Base-by-base conservation (phyloP, 495 filamentous ascomycete genomes). In the Penicillium herquei region DNA sequence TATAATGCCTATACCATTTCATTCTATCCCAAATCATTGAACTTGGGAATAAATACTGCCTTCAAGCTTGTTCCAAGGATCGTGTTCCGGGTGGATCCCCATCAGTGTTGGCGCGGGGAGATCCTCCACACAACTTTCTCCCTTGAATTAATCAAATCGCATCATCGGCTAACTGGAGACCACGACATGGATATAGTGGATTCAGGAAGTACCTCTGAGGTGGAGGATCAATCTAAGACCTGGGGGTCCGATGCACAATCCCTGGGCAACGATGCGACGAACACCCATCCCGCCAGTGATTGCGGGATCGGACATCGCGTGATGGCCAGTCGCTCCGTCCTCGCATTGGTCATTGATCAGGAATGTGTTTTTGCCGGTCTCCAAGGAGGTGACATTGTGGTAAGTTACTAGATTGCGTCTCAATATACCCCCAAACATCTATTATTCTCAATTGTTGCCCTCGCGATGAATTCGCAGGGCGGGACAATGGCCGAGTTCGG, bases 331-430 rank as follows among this genome's bases (percentile, higher is more conserved):
- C 69, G 74, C 41, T 78, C 76, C n/a, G 74, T 78, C 17, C 57
- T 78, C 26, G 72, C 76, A n/a, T 53, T 78, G 17, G 76, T 70
- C n/a, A 52, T 78, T 17, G 76, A 78, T 51, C 70, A 77, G 16
- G 69, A 78, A 7, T 76, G 72, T 44, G 76, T 78, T 2, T 78
- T 89, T 72, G 91, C 92, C 17, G 94, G 93, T 34, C 90, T 92
- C 14, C 92, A 96, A 66, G 89, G 87, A 45, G 94, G 94, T 50
- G 90, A 96, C 71, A 92, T 98, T 52, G 72, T 94, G 47, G 88
- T 88, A 69, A 55, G 76, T 73, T 17, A 13, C 9, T 4, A 14
- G 11, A 16, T 33, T 39, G 33, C 10, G 21, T 4, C 21, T 4
- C 21, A 26, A 26, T 26, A 1, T 26, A 26, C 21, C 21, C 21